A percentile compares a stretch with the other conserved stretches of the same genome.
These are phyloP conservation scores for Neoboletus subvelutipes DNA, from an alignment of 768 basidiomycete species.

Conservation along the genomic window DNA sequence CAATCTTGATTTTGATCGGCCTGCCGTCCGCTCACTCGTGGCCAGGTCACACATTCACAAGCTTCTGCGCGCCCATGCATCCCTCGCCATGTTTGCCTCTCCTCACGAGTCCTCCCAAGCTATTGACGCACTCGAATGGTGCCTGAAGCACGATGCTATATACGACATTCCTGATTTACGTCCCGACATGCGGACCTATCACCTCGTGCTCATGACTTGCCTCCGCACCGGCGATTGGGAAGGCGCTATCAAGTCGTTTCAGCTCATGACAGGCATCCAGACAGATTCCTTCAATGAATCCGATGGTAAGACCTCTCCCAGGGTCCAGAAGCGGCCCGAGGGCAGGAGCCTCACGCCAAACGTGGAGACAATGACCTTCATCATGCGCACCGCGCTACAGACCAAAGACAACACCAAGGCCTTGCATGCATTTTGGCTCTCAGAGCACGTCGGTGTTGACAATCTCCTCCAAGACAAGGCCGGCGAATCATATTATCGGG, in stretches of 20 bases:
- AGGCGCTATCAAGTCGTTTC: conserved; percentile 54
- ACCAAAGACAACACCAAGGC: conserved; percentile 50
- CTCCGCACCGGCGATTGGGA: conserved; percentile 65
- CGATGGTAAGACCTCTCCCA: conserved; percentile 41
- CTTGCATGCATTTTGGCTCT: conserved; percentile 62
- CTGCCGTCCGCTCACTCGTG: conserved; percentile 38
- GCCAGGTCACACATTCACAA: conserved; percentile 59
- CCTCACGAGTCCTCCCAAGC: conserved; percentile 45
- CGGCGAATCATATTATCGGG: conserved; percentile 38
- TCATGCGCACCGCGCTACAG: conserved; percentile 58
- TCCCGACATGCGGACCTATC: conserved; percentile 45
- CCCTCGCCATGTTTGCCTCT: conserved; percentile 40
- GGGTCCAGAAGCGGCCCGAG: conserved; percentile 40
- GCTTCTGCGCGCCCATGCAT: conserved; percentile 52
- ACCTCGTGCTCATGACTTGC: conserved; percentile 62
- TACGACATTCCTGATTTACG: conserved; percentile 44
- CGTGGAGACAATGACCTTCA: conserved; percentile 52
- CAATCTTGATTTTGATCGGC: conserved; percentile 22
- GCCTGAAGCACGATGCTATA: conserved; percentile 54
- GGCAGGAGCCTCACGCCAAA: conserved; percentile 49
- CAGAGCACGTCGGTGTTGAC: conserved; percentile 45
- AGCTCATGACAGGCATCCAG: conserved; percentile 72
- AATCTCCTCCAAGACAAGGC: conserved; percentile 30
- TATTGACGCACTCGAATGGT: conserved; percentile 65
- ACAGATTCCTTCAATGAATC: conserved; percentile 43